Conservation (phyloP, 2,329 filamentous ascomycete genomes). For the Cytospora chrysosperma region DNA sequence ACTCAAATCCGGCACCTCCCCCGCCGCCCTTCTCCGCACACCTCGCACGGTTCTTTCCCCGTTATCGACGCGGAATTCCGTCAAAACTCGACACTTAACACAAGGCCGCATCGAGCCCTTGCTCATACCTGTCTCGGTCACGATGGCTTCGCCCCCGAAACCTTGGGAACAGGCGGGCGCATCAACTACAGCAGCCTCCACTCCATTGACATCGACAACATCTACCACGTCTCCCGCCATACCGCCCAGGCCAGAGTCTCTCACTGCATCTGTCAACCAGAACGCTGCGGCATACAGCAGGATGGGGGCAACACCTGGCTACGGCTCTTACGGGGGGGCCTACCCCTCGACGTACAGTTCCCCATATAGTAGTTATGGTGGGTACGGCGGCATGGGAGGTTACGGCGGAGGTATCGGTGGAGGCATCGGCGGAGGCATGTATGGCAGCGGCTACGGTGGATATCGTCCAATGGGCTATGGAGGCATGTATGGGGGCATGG, state of each 20-base stretch:
- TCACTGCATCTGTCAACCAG: constrained; percentile 78
- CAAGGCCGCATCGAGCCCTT: not conserved
- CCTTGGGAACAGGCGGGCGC: constrained; percentile 88
- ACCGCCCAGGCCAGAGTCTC: constrained; percentile 76
- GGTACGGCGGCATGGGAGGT: constrained; percentile 44
- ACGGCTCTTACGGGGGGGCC: constrained; percentile 40
- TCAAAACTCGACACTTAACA: not conserved
- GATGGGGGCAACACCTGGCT: constrained; percentile 33
- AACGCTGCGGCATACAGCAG: constrained; percentile 81
- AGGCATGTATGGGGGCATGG: constrained; percentile 44
- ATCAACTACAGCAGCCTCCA: constrained; percentile 44
- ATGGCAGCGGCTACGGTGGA: constrained; percentile 45
- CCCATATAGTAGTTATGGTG: constrained; percentile 37
- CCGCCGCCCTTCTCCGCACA: constrained; percentile 10
- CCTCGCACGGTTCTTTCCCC: constrained; percentile 1
- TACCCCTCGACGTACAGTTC: constrained; percentile 37
- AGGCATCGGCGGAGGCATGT: constrained; percentile 42
- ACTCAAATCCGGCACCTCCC: not conserved
- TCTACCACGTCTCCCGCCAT: constrained; percentile 62
- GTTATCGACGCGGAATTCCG: not conserved
- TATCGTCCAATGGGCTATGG: constrained; percentile 37
- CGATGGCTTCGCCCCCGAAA: constrained; percentile 84
- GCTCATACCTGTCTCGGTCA: not conserved
- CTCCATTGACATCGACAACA: constrained; percentile 41
- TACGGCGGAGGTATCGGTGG: constrained; percentile 43